Percentiles rank a stretch among this genome's conserved stretches.
Evolutionary conservation across 345 rosid genomes (phyloP).

Genomic region (Trapa bicornis): DNA sequence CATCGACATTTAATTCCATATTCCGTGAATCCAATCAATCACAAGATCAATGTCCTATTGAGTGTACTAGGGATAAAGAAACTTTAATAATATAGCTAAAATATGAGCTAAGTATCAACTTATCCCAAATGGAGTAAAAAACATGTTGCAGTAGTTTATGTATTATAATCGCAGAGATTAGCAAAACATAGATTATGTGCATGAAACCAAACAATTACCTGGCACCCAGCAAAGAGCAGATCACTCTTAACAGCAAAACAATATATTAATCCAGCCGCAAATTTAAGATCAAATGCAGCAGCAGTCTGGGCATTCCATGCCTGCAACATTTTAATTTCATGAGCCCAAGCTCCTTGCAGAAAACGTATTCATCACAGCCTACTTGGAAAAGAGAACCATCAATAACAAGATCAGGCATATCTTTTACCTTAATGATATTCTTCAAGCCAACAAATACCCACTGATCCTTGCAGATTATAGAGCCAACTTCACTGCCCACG

Average conservation of each 20-base stretch:
- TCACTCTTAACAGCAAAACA: constrained; percentile 25
- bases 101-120: too few relatives aligned
- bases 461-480: constrained; percentile 36
- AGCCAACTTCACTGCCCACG: constrained; percentile 36
- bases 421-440: constrained; percentile 34
- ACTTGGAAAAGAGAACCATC: neutral
- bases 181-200: neutral
- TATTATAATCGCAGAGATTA: neutral
- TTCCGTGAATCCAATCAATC: neutral
- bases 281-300: constrained; percentile 23
- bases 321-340: constrained; percentile 17
- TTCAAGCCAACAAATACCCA: constrained; percentile 58
- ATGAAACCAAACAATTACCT: constrained; percentile 23
- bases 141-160: too few relatives aligned
- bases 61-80: neutral
- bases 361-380: too few relatives aligned
- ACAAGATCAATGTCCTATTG: neutral
- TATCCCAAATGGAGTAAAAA: too few relatives aligned
- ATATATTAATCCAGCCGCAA: constrained; percentile 36
- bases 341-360: neutral
- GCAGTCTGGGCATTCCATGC: constrained; percentile 32
- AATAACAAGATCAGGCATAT: neutral
- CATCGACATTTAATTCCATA: neutral
- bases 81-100: too few relatives aligned
- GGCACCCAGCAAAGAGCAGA: constrained; percentile 49